A percentile compares a stretch with the other conserved stretches of the same genome.
Evolutionary conservation across 2,329 filamentous ascomycete genomes (phyloP).

Genomic region (Aspergillus brasiliensis): DNA sequence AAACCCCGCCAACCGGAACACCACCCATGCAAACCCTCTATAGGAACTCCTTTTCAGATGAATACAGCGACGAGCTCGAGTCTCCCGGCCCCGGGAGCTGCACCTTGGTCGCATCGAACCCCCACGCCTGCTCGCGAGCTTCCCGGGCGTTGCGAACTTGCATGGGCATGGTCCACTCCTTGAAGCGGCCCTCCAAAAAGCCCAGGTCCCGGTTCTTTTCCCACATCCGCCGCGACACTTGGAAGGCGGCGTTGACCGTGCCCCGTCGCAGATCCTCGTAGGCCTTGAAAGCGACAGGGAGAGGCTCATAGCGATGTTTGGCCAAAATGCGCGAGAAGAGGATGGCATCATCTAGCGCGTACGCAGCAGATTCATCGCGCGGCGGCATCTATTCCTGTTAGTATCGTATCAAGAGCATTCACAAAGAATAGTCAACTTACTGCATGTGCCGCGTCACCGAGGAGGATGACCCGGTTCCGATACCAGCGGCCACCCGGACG

Average conservation of each 20-base stretch:
- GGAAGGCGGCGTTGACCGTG: slow-evolving; percentile 43
- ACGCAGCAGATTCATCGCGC: slow-evolving; percentile 48
- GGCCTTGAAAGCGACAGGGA: slow-evolving; percentile 36
- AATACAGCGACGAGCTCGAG: slow-evolving; percentile 27
- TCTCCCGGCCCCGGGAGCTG: slow-evolving; percentile 33
- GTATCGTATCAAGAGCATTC: neutral
- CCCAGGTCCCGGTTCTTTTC: slow-evolving; percentile 44
- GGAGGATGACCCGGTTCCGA: slow-evolving; percentile 42
- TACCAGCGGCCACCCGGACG: slow-evolving; percentile 43
- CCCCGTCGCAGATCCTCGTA: slow-evolving; percentile 43
- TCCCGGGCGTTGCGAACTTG: slow-evolving; percentile 30
- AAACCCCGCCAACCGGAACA: slow-evolving; percentile 11
- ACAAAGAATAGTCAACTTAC: slow-evolving; percentile 30
- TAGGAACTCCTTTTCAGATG: slow-evolving; percentile 25
- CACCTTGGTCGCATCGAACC: slow-evolving; percentile 39
- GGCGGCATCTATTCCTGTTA: slow-evolving; percentile 47
- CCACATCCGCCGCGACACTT: slow-evolving; percentile 43
- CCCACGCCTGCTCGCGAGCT: slow-evolving; percentile 36
- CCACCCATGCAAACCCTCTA: slow-evolving; percentile 9
- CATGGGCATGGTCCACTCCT: slow-evolving; percentile 42
- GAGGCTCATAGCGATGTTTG: slow-evolving; percentile 35
- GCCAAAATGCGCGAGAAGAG: slow-evolving; percentile 44
- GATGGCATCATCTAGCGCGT: slow-evolving; percentile 49
- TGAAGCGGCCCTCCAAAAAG: slow-evolving; percentile 36
- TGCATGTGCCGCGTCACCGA: slow-evolving; percentile 53